phyloP scores from a whole-genome alignment of 805 yeast genomes.

The Starmerella kuoi region DNA sequence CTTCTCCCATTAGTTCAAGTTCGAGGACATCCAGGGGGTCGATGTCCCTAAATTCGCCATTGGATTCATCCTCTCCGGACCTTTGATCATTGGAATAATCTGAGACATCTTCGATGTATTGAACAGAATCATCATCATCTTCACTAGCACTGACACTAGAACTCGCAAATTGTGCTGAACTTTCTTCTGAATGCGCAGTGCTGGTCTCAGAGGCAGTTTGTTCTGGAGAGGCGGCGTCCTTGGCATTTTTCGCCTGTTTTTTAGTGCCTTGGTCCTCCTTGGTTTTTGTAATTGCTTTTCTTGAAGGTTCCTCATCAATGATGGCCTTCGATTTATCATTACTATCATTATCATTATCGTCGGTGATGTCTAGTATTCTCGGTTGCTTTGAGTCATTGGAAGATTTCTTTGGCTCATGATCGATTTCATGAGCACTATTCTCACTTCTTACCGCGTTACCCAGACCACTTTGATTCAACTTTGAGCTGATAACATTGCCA shows the following conservation, averaged over 20 bases:
- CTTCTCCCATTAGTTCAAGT: constrained; percentile 22
- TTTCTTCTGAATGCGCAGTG: background rate
- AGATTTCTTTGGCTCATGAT: constrained; percentile 6
- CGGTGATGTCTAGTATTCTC: too few relatives aligned
- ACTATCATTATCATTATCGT: too few relatives aligned
- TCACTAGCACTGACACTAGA: background rate
- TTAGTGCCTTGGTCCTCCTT: background rate
- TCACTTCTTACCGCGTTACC: background rate
- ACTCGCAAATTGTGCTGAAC: background rate
- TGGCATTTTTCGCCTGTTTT: background rate
- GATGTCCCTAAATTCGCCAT: constrained; percentile 16
- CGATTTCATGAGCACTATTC: background rate
- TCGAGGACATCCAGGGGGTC: constrained; percentile 24
- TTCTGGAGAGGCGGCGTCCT: background rate
- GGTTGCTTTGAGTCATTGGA: background rate
- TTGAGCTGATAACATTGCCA: constrained; percentile 48
- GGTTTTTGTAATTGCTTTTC: background rate
- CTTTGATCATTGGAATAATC: background rate
- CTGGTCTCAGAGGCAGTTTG: background rate
- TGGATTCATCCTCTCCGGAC: constrained; percentile 6
- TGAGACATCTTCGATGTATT: constrained; percentile 8
- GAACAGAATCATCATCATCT: constrained; percentile 4
- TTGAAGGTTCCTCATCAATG: background rate
- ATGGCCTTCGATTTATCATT: too few relatives aligned
- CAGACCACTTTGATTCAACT: constrained; percentile 31